Evolutionary conservation across 345 rosid species (phyloP), one percentile per base, ranked within the genome.

Genomic region (Melaleuca quinquenervia): DNA sequence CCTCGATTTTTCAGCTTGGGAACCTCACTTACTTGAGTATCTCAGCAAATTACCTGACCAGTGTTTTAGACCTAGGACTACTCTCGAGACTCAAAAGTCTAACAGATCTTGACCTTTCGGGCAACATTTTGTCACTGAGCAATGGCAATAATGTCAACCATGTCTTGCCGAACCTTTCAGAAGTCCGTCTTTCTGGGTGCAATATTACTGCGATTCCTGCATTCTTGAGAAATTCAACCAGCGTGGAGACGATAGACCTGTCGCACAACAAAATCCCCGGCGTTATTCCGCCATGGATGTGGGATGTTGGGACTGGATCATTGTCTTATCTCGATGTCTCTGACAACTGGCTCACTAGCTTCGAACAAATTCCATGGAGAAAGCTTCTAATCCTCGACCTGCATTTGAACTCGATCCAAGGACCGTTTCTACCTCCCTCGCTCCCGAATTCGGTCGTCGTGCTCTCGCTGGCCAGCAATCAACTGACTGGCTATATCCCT

Each of bases 41-140:
- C 22, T 51, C 86, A 3, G 87, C 86, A 5, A 90, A 90, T 75
- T 87, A 84, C 16, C 60, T 90, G 32, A 88, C 82, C 58, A 87
- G 91, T 3, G 15, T 26, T 50, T 32, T 89, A 3, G 83, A 90
- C 45, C 85, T 84, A 16, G 51, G 22, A 45, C 60, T 64, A 88
- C 84, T 90, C 41, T 48, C 84, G 15, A 82, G 44, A 83, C 84
- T 87, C 36, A 54, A 70, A 64, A 84, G 82, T 7, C 85, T 88
- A 11, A 9, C 3, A 20, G 60, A 0, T 13, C 86, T 85, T 3
- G 56, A 83, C 58, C 89, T 90, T 53, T 87, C 87, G 14, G 36
- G 27, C 6, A 27, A 82, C 18, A 12, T 5, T 50, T 50, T 51
- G 20, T 82, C 56, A 21, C 5, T 82, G 53, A 56, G 6, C 11